Percentiles rank a stretch among this genome's conserved stretches.
These are phyloP conservation scores for Cornus florida DNA, from an alignment of 148 eudicot species.

Conservation along the genomic window DNA sequence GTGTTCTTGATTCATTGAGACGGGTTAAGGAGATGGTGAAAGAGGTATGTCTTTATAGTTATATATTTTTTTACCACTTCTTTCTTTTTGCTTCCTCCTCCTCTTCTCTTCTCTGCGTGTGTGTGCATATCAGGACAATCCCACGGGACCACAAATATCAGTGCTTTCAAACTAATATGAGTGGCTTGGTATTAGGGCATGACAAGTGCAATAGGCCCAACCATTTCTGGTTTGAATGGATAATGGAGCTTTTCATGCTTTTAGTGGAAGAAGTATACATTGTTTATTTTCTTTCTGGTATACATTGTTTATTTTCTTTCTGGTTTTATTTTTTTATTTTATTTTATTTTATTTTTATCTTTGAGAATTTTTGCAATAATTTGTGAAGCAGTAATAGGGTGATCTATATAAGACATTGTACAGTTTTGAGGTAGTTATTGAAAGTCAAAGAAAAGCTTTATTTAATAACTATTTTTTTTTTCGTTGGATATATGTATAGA, in stretches of 20 bases:
- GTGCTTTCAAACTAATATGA: background rate
- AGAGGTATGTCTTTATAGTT: slow-evolving; percentile 53
- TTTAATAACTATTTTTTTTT: too few species aligned
- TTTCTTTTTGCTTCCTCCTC: background rate
- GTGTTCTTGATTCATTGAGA: slow-evolving; percentile 74
- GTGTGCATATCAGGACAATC: background rate
- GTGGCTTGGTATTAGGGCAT: background rate
- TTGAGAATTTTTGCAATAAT: background rate
- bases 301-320: too few species aligned
- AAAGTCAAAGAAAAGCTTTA: background rate
- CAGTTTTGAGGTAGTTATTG: background rate
- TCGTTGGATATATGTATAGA: background rate
- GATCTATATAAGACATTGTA: background rate
- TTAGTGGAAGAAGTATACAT: background rate
- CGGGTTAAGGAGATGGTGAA: slow-evolving; percentile 91
- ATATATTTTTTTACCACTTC: background rate
- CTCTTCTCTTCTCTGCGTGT: background rate
- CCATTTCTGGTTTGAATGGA: background rate
- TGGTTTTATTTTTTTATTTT: too few species aligned
- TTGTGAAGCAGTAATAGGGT: background rate
- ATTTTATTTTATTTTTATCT: too few species aligned
- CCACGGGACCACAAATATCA: background rate
- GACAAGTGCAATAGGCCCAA: background rate
- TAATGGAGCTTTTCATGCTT: background rate
- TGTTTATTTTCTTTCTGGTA: too few species aligned